Evolutionary conservation across 129 eudicot genomes (phyloP), one percentile per base, ranked within the genome.

Genomic region (Silybum marianum): DNA sequence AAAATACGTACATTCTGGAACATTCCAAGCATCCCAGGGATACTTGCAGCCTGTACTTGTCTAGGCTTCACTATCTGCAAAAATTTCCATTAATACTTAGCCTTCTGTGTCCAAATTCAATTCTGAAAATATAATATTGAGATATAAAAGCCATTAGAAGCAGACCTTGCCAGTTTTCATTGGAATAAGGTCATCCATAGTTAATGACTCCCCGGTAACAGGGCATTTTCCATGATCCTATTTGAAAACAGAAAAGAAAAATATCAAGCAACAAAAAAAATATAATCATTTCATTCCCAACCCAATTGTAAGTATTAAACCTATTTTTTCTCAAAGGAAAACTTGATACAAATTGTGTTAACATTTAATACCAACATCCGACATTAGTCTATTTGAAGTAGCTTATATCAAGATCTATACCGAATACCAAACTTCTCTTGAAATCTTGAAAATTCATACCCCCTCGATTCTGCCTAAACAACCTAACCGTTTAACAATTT

Each of bases 11-110:
- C 97, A 44, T 84, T 88, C 83, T 90, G 97, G 75, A 92, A 92
- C 94, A 90, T 86, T 71, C 97, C 97, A 84, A 92, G 85, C 97
- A 92, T 92, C 81, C 94, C 97, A 78, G 97, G 94, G 81, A 90
- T 92, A 80, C 97, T 92, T n/a, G 97, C 97, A 80, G 94, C 92
- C 84, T 90, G 94, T 60, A 90, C 91, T 10, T 92, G 90, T 62
- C 94, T 85, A 32, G 97, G 92, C 91, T 92, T 92, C 82, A 90
- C 97, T 74, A 90, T 86, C 97, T 92, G 92, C 91, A 84, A 2
- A 30, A 19, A 40, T 46, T 28, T 44, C 66, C 28, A 66, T 72
- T 36, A 36, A 38, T 38, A 38, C 19, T 30, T 65, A 19, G 14
- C 12, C 54, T 28, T 72, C 51, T 10, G 13, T 38, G 13, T 36